Evolutionary conservation across 1,284 basidiomycete genomes (phyloP), one percentile per base, ranked within the genome.

Genomic region (Tranzscheliella williamsii): DNA sequence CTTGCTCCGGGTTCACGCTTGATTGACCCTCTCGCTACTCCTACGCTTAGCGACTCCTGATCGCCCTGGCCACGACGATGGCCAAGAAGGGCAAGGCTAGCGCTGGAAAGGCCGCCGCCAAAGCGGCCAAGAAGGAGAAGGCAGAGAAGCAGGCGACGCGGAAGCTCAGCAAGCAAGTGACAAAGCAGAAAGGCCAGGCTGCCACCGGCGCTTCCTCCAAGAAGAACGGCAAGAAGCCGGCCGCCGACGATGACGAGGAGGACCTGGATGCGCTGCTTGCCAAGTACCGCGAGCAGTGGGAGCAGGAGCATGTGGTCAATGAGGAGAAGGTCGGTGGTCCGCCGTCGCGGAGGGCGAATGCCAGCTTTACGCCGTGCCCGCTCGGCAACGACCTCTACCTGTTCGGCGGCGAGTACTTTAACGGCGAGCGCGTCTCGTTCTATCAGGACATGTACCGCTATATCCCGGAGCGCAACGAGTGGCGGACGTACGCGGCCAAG

Each of bases 381-480:
- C 42, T 65, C 3, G 75, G 75, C 23, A 74, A 71, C 36, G 75
- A 77, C 39, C 61, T 77, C 9, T 77, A 72, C 50, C 50, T 77
- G n/a, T 75, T 72, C 35, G 75, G 75, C 6, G 75, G 75, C 17
- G 75, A 77, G 42, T 76, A 76, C 61, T 76, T 76, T 51, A 73
- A 76, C 42, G 74, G 74, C 4, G 74, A 76, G 33, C 43, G 62
- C n/a, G 64, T 61, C 21, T 21, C 58, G 22, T 77, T 77, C 42
- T 77, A 76, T 39, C 67, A 73, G 34, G 74, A 76, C 53, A 56
- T 75, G 37, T 77, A 67, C 43, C 65, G 72, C 16, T 75, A 73
- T 40, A 73, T 68, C 23, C 69, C 67, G 3, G 71, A 73, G 12
- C 66, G 56, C 45, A 67, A 70, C 32, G 70, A 69, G 38, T 77